Evolutionary conservation across 1,284 basidiomycete species (phyloP).

Genomic region (Tremellales sp.): DNA sequence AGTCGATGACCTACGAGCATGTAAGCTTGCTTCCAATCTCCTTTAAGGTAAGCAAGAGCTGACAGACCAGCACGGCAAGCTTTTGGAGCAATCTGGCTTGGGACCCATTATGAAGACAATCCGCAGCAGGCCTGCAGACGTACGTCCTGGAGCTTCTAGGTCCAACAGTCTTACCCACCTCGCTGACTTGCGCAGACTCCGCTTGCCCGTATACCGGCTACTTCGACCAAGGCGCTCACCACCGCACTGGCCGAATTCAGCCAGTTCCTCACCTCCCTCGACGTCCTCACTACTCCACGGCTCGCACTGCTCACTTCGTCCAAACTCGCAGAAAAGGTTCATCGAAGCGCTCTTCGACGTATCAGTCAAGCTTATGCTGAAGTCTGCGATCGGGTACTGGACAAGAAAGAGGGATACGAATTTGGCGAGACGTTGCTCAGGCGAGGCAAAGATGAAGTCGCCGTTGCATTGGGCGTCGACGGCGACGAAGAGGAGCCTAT

Average conservation of each 20-base stretch:
- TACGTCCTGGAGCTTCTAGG: conserved; percentile 49
- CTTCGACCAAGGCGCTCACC: conserved; percentile 44
- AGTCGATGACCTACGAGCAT: conserved; percentile 70
- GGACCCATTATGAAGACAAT: conserved; percentile 61
- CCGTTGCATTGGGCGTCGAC: conserved; percentile 47
- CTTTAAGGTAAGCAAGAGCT: not conserved
- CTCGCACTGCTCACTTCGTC: conserved; percentile 68
- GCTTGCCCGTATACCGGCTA: conserved; percentile 44
- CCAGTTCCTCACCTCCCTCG: conserved; percentile 48
- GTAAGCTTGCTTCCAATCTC: conserved; percentile 53
- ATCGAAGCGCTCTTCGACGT: conserved; percentile 65
- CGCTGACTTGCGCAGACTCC: conserved; percentile 55
- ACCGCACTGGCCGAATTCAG: conserved; percentile 45
- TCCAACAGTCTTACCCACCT: no score
- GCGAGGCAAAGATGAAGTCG: conserved; percentile 54
- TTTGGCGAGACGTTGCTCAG: conserved; percentile 80
- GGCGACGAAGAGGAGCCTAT: conserved; percentile 9
- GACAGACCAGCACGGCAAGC: conserved; percentile 66
- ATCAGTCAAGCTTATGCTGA: conserved; percentile 65
- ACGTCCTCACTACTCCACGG: conserved; percentile 55
- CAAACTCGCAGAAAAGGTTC: conserved; percentile 63
- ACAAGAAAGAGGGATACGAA: conserved; percentile 75
- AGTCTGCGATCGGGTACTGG: conserved; percentile 69
- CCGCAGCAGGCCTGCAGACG: conserved; percentile 55
- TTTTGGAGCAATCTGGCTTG: conserved; percentile 71